A percentile compares a stretch with the other conserved stretches of the same genome.
Evolutionary conservation across 768 basidiomycete species (phyloP).

Genomic region (Leccinum disarticulatum): DNA sequence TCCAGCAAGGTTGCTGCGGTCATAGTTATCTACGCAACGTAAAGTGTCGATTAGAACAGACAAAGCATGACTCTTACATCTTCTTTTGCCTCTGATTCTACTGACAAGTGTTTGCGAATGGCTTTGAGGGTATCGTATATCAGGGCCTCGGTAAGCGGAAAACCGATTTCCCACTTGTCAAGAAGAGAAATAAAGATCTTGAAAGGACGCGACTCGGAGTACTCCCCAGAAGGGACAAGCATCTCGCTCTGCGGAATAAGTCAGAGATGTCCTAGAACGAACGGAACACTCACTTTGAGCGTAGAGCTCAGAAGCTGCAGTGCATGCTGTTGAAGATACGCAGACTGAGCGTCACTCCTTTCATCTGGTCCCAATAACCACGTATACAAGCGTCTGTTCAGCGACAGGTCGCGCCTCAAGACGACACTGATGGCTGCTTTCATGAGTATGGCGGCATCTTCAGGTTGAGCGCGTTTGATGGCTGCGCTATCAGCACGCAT

Average conservation of each 20-base stretch:
- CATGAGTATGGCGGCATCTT: conserved; percentile 83
- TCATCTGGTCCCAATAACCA: conserved; percentile 91
- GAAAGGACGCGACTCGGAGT: conserved; percentile 83
- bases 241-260: conserved; percentile 61
- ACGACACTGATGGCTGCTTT: conserved; percentile 86
- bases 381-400: conserved; percentile 88
- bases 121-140: conserved; percentile 80
- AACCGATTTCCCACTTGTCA: conserved; percentile 97
- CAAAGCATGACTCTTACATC: conserved; percentile 48
- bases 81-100: conserved; percentile 51
- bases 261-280: conserved; percentile 12
- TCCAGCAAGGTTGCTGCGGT: conserved; percentile 90
- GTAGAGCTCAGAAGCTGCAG: conserved; percentile 72
- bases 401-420: conserved; percentile 85
- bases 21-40: conserved; percentile 55
- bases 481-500: conserved; percentile 72
- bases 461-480: conserved; percentile 63
- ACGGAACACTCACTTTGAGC: conserved; percentile 51
- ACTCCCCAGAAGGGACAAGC: conserved; percentile 67
- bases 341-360: conserved; percentile 68
- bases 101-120: conserved; percentile 55
- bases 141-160: conserved; percentile 71
- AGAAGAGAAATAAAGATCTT: conserved; percentile 93
- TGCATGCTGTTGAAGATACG: conserved; percentile 65
- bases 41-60: conserved; percentile 2